Conservation (phyloP, 352 stramenopile species). For the Blastocystis sp. region DNA sequence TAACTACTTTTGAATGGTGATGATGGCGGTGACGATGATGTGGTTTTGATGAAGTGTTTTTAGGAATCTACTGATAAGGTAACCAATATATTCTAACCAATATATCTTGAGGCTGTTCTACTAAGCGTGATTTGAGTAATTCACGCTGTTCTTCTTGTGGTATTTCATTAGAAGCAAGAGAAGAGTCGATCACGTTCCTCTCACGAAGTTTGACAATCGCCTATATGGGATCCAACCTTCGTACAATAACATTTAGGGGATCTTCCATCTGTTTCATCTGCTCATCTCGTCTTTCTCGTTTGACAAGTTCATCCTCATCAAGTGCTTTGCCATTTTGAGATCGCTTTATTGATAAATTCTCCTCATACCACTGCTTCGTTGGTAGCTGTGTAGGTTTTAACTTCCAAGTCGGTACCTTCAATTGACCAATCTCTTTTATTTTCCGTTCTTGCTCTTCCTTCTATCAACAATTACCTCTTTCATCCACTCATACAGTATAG, state of each 20-base stretch:
- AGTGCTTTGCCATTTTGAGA: conserved; percentile 22
- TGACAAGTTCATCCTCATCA: neutral
- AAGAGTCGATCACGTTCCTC: neutral
- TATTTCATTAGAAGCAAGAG: neutral
- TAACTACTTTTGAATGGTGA: neutral
- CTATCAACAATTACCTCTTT: neutral
- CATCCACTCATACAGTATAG: neutral
- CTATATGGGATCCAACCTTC: neutral
- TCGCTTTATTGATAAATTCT: neutral
- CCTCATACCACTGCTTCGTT: conserved; percentile 5
- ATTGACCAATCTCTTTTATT: conserved; percentile 29
- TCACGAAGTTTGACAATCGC: neutral
- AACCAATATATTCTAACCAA: neutral
- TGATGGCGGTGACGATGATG: conserved; percentile 15
- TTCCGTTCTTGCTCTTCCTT: conserved; percentile 28
- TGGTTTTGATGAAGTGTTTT: neutral
- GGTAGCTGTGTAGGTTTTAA: conserved; percentile 34
- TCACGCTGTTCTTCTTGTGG: neutral
- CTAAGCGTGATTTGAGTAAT: neutral
- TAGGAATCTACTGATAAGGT: neutral
- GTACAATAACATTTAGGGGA: neutral
- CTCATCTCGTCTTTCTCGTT: neutral
- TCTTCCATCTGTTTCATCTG: conserved; percentile 23
- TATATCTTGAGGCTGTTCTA: conserved; percentile 42
- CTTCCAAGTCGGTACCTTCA: conserved; percentile 58